Evolutionary conservation across 148 eudicot genomes (phyloP).

Genomic region (Rhododendron griersonianum): DNA sequence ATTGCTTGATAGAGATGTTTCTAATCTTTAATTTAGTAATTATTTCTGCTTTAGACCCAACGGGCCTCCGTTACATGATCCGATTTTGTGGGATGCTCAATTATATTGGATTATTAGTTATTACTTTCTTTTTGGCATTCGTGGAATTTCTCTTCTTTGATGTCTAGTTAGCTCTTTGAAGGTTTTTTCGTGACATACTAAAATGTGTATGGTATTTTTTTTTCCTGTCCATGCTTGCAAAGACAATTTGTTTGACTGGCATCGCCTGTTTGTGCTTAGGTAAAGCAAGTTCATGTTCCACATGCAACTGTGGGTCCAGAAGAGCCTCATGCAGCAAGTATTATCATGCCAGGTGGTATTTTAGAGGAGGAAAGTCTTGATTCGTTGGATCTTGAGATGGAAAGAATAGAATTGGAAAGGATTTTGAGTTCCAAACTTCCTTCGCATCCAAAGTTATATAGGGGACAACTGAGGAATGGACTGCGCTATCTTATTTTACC

Average conservation of each 20-base stretch:
- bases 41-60: neutral
- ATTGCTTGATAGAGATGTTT: neutral
- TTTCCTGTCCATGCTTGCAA: neutral
- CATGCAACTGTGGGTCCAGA: slow-evolving; percentile 89
- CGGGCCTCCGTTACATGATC: neutral
- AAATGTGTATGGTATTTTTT: neutral
- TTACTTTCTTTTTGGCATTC: too few relatives aligned
- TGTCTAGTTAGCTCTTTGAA: neutral
- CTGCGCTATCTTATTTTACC: slow-evolving; percentile 93
- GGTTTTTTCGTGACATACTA: neutral
- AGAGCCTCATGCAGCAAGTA: slow-evolving; percentile 96
- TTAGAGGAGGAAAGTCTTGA: slow-evolving; percentile 59
- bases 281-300: slow-evolving; percentile 42
- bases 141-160: too few relatives aligned
- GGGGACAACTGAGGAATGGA: slow-evolving; percentile 90
- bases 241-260: slow-evolving; percentile 7
- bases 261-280: slow-evolving; percentile 29
- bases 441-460: slow-evolving; percentile 78
- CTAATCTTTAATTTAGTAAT: neutral
- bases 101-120: too few relatives aligned
- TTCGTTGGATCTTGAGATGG: slow-evolving; percentile 46
- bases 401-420: slow-evolving; percentile 45
- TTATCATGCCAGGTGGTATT: slow-evolving; percentile 66
- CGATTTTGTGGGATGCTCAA: neutral
- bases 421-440: slow-evolving; percentile 72